phyloP scores from a whole-genome alignment of 2,329 filamentous ascomycete genomes.

The Emydomyces testavorans region DNA sequence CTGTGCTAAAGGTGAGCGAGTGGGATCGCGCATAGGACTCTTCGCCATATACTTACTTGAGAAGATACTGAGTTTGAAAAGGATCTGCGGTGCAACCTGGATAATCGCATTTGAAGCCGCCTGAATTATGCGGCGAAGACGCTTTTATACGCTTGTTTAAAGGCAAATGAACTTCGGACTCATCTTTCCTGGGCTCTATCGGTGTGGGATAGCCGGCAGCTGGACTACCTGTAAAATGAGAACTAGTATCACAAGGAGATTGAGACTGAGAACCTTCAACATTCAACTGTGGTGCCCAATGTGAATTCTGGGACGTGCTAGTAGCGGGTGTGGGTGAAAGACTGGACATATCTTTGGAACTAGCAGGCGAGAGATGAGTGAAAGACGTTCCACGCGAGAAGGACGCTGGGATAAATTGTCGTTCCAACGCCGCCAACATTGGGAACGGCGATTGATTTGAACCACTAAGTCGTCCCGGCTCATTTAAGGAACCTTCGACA shows the following conservation, averaged over 20 bases:
- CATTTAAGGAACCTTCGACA: constrained; percentile 3
- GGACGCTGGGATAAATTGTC: constrained; percentile 20
- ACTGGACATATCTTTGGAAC: constrained; percentile 27
- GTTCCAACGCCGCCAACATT: not conserved
- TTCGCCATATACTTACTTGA: constrained; percentile 42
- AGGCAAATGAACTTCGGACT: constrained; percentile 4
- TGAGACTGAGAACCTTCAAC: constrained; percentile 23
- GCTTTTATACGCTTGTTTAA: constrained; percentile 15
- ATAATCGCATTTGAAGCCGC: constrained; percentile 43
- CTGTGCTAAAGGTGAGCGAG: constrained; percentile 20
- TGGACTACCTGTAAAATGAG: constrained; percentile 27
- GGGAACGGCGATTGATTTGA: constrained; percentile 1
- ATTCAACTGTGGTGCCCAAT: constrained; percentile 23
- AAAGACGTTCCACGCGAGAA: constrained; percentile 23
- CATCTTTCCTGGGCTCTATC: constrained; percentile 22
- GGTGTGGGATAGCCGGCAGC: constrained; percentile 32
- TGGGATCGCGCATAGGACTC: not conserved
- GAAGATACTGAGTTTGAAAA: constrained; percentile 54
- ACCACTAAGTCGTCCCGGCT: not conserved
- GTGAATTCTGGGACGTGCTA: constrained; percentile 21
- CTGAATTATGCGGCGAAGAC: constrained; percentile 22
- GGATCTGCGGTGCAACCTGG: constrained; percentile 47
- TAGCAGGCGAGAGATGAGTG: constrained; percentile 31
- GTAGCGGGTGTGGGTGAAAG: constrained; percentile 24
- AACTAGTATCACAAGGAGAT: constrained; percentile 20